Evolutionary conservation across 257 asterid genomes (phyloP), one percentile per base, ranked within the genome.

Genomic region (Capsicum pubescens): DNA sequence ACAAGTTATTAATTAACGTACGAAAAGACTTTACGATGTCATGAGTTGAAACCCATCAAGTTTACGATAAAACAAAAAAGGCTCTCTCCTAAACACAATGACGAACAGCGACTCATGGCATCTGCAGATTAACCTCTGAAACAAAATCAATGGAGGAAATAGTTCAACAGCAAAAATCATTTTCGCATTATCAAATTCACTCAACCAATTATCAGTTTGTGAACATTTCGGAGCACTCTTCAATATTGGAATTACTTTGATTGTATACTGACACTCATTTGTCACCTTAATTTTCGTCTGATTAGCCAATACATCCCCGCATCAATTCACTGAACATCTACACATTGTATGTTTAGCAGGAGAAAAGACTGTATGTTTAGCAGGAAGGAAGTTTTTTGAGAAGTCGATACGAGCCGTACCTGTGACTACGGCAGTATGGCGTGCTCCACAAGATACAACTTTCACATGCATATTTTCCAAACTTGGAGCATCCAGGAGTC

Each of bases 371-470:
- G n/a, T 71, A 71, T 5, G 36, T 58, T 32, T 80, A 70, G 64
- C 71, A 1, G 16, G 68, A 61, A 26, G 35, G 46, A 74, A 60
- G n/a, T 26, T 46, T 71, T 71, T n/a, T 50, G 6, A 71, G 80
- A 71, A 3, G 42, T 58, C n/a, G 58, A 71, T 39, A 72, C 32
- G 32, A 39, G 59, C 69, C 91, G 10, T 76, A 95, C 98, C 97
- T 87, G 99, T 92, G 76, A 94, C 85, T 16, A 94, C 89, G 16
- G 97, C 96, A 85, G 90, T 93, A 89, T 97, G 99, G 12, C 99
- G 99, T 64, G 99, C 99, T 84, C 99, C 99, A 71, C 99, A 92
- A 6, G 99, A 97, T 71, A 97, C 97, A 69, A 87, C 69, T 90
- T 90, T 94, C 42, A 84, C 97, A 79, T 92, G 84, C 89, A 87